Base-by-base conservation (phyloP, 1,139 yeast genomes). In the Lodderomyces margitis region DNA sequence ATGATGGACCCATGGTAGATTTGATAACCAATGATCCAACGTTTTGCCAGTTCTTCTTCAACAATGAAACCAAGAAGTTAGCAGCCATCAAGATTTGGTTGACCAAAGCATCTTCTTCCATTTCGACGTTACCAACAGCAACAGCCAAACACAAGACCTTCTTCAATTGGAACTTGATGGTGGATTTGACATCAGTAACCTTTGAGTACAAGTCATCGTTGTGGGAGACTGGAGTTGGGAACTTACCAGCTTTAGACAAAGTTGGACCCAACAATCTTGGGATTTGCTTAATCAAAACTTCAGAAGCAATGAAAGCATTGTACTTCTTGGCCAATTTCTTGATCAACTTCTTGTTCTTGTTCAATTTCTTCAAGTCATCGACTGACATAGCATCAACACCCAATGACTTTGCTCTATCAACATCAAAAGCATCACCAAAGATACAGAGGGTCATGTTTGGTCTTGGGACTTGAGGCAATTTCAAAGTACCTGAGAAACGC, bases 41-140 rank as follows among this genome's bases (percentile, higher is more conserved):
- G 79, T 94, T 94, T 84, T 94, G 98, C 98, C 98, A 92, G 96
- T 92, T 91, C 94, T 94, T 94, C 96, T 94, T 94, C 76, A 94
- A 85, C 76, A 94, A 81, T 62, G 99, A 94, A 61, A 94, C 98
- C 76, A 94, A 87, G 83, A 94, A 94, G 96, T 94, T 94, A 64
- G 95, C 83, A 64, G 98, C 83, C 92, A 94, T 83, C 89, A 94
- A 83, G 80, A 94, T 88, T 78, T 94, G 98, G 84, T 92, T 87
- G 64, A 87, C 96, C 71, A 94, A 81, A 64, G 81, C 81, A 64
- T 89, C 97, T 80, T 89, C 95, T 68, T 87, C 95, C 98, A 94
- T 92, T 75, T 91, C 78, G 65, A 94, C 98, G 94, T 94, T 83
- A 78, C 97, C 99, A 66, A 94, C 85, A 64, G 98, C 97, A 73